Evolutionary conservation across 1,139 yeast species (phyloP), one percentile per base, ranked within the genome.

Genomic region (Lodderomyces metapsilosis): DNA sequence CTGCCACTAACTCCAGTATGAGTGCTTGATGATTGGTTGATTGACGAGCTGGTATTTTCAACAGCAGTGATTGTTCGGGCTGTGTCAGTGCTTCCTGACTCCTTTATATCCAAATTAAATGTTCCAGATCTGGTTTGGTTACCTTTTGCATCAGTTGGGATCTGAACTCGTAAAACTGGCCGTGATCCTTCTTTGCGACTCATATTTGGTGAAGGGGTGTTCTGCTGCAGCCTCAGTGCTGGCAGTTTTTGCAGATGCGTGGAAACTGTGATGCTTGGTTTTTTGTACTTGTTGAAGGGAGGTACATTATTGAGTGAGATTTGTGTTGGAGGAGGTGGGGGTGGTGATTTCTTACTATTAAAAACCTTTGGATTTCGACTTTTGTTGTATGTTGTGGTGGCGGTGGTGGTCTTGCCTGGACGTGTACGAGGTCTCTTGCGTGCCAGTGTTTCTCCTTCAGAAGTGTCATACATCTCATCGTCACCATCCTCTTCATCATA

Each of bases 141-240:
- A 7, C 45, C 47, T 33, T 66, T 68, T 6, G 70, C 54, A 50
- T 70, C 76, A 0, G 62, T 58, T 0, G 81, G 81, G 28, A 76
- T 76, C 54, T 74, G 79, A 10, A 76, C 80, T 40, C 81, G 53
- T 28, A 76, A 57, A 3, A 75, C 63, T 1, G 82, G 82, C 39
- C 81, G 57, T 2, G 43, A 11, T n/a, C 32, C 32, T 12, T 45
- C 45, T 31, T 39, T 10, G 34, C 37, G 34, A 16, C 20, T 17
- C 24, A 17, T 9, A 17, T 17, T 20, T 8, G 41, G 24, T 11
- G 40, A 37, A n/a, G 42, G 36, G n/a, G 25, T 30, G 13, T 11
- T 37, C 20, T 17, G 12, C 13, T n/a, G 16, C 30, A 25, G 30
- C n/a, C 5, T 5, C 30, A 25, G 30, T n/a, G 30, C 12, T 10